A percentile compares a stretch with the other conserved stretches of the same genome.
Evolutionary conservation across 169 alveolate genomes (phyloP).

Genomic region (Babesia sp.): DNA sequence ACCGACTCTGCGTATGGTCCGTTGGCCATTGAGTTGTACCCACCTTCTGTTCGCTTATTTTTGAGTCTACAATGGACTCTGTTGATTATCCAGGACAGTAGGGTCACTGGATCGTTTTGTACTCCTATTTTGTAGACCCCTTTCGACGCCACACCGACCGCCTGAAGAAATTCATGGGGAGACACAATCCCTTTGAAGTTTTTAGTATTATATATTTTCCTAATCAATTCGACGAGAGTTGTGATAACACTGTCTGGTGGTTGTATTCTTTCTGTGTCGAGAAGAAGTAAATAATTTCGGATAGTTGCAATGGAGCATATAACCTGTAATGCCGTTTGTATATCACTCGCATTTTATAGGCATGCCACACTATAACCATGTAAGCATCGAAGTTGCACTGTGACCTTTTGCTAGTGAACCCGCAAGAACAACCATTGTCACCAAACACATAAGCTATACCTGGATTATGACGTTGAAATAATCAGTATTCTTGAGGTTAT

Average conservation of each 20-base stretch:
- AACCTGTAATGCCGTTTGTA: slow-evolving; percentile 16
- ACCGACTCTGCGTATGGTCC: slow-evolving; percentile 35
- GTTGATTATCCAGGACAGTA: slow-evolving; percentile 90
- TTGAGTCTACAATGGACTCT: slow-evolving; percentile 74
- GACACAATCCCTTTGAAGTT: slow-evolving; percentile 97
- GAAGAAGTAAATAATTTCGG: slow-evolving; percentile 65
- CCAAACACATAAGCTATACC: slow-evolving; percentile 28
- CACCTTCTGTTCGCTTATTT: slow-evolving; percentile 43
- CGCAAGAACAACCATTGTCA: background rate
- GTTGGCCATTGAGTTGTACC: background rate
- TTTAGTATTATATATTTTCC: slow-evolving; percentile 95
- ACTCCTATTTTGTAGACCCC: slow-evolving; percentile 82
- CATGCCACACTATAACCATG: too few species aligned
- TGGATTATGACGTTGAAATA: slow-evolving; percentile 94
- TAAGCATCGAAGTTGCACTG: background rate
- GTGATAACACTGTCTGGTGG: slow-evolving; percentile 86
- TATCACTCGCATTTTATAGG: too few species aligned
- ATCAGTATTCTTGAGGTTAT: slow-evolving; percentile 93
- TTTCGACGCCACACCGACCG: slow-evolving; percentile 77
- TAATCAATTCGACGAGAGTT: slow-evolving; percentile 89
- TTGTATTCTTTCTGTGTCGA: slow-evolving; percentile 56
- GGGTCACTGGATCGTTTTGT: slow-evolving; percentile 91
- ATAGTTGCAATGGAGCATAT: slow-evolving; percentile 67
- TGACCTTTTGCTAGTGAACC: background rate
- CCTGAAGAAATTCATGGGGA: slow-evolving; percentile 95